Base-by-base conservation (phyloP, 164 flowering plant species). In the Pachysandra terminalis region DNA sequence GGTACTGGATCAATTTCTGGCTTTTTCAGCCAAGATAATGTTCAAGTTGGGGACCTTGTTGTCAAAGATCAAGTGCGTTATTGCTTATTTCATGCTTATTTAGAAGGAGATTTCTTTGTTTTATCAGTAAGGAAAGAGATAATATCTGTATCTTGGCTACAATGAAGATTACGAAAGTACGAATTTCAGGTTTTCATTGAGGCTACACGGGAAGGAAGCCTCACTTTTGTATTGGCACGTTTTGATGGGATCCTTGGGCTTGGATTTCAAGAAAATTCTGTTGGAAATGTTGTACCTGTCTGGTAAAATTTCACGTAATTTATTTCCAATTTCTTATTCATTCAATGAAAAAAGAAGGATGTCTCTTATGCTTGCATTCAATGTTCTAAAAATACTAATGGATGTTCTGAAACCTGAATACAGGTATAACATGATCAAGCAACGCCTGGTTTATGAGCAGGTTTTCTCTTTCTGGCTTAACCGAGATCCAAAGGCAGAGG, bases 171-270 rank as follows among this genome's bases (percentile, higher is more conserved):
- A 26, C 66, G 21, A 4, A 16, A 71, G 40, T 64, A 16, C 53
- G 23, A 49, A 57, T 61, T 76, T 68, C 73, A 87, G 90, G 86
- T 71, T 60, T 84, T 88, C 56, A 74, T 74, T 22, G 93, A 88
- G 74, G 80, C 81, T 37, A 85, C 79, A 51, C 75, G 65, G 32
- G 90, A 86, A 72, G 76, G 73, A 40, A 51, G 68, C 41, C 56
- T 82, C 9, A 26, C 72, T 35, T 78, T 86, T 19, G 41, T 76
- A 19, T 23, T 80, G 56, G 71, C 81, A 8, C 64, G 75, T 65
- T 85, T 81, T 64, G 92, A 87, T 75, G 90, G 90, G 22, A 67
- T 86, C 48, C 77, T 88, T 51, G 90, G 93, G 65, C 90, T 88
- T 52, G 90, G 89, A 1, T 84, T 86, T 76, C 76, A 81, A 62